These are phyloP conservation scores for Nakataea oryzae DNA, from an alignment of 2,329 filamentous ascomycete genomes.

Conservation along the genomic window DNA sequence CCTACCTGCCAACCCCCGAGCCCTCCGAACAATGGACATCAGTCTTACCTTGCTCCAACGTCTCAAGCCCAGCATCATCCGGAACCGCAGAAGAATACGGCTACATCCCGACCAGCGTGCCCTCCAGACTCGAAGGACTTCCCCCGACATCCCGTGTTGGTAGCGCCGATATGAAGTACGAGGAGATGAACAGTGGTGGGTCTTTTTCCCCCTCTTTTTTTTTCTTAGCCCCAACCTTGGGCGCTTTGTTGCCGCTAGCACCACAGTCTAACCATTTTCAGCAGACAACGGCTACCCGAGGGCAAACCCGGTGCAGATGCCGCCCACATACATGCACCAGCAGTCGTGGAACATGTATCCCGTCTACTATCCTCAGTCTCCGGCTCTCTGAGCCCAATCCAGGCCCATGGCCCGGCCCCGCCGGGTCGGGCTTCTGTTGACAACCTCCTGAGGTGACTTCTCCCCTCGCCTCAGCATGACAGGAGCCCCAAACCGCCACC, in stretches of 20 bases:
- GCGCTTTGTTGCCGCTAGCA: not conserved
- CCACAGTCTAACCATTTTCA: slow-evolving; percentile 5
- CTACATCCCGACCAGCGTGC: slow-evolving; percentile 40
- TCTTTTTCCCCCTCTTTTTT: too few species aligned
- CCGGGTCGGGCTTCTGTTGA: not conserved
- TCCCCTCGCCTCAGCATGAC: not conserved
- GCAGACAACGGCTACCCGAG: slow-evolving; percentile 21
- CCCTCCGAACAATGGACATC: slow-evolving; percentile 35
- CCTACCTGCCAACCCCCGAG: slow-evolving; percentile 29
- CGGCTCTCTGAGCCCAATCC: slow-evolving; percentile 12
- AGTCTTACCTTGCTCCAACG: slow-evolving; percentile 32
- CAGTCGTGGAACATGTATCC: slow-evolving; percentile 23
- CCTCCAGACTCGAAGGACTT: slow-evolving; percentile 27
- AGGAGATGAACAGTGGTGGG: slow-evolving; percentile 19
- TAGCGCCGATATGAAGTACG: slow-evolving; percentile 22
- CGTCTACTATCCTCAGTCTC: slow-evolving; percentile 21
- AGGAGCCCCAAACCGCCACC: not conserved
- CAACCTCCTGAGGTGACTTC: not conserved
- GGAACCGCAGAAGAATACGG: slow-evolving; percentile 37
- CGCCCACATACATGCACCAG: slow-evolving; percentile 19
- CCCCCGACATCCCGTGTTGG: slow-evolving; percentile 17
- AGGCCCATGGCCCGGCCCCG: slow-evolving; percentile 5
- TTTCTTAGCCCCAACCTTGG: too few species aligned
- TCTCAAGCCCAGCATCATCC: slow-evolving; percentile 38
- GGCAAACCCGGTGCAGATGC: slow-evolving; percentile 19